Base-by-base conservation (phyloP, 306 rosid species). In the Mucuna pruriens region DNA sequence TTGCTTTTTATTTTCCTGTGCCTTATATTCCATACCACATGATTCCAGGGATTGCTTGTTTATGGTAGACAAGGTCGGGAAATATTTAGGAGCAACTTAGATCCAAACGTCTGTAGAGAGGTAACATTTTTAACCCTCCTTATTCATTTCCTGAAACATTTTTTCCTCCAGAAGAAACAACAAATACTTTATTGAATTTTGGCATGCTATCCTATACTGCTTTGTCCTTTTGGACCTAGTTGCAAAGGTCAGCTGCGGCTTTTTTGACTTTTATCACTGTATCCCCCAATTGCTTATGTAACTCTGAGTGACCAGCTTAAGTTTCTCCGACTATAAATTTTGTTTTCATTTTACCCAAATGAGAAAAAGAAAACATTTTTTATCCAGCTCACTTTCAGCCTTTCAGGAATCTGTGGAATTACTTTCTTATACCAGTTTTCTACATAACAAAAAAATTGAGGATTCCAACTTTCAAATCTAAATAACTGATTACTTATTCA, bases 31-130 rank as follows among this genome's bases (percentile, higher is more conserved):
- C 63, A 52, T 78, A 17, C 78, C 58, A 29, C 82, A 62, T 91
- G 85, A 70, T 88, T 87, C 61, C 89, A 95, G 99, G 98, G 99
- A 57, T 85, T 93, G 84, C 95, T 95, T 80, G 97, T 95, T 79
- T 95, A 93, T 81, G 99, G 99, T 48, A 88, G 84, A 90, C 91
- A 89, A 85, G 99, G 99, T 46, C 91, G 11, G 85, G 94, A 95
- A 89, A 93, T 95, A 83, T 91, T 87, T 86, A 88, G 92, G 77
- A 84, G 85, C 86, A 93, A 83, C 88, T 93, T 95, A 85, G 97
- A 93, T 81, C 90, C 83, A 78, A 62, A 71, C 52, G 80, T 95
- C 83, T 89, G 97, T 87, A 89, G 86, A 88, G 97, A 93, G 99
- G 97, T 93, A n/a, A n/a, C n/a, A 40, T 81, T 57, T n/a, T 22